Conservation (phyloP, 129 eudicot species). For the Flaveria ramosissima region DNA sequence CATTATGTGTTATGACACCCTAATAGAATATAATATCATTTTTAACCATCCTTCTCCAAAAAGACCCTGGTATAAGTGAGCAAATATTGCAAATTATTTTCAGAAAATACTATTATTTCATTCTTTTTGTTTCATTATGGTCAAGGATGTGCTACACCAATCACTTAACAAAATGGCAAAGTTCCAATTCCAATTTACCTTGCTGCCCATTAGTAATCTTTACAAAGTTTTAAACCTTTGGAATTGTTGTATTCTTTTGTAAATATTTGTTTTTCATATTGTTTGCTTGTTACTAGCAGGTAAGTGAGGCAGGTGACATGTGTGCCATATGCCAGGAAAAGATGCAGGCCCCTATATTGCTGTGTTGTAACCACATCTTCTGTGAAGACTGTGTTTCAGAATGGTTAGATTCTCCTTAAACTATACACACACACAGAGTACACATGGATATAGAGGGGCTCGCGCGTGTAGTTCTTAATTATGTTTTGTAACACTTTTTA, state of each 20-base stretch:
- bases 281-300: conserved; percentile 39
- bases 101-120: not conserved
- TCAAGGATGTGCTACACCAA: not conserved
- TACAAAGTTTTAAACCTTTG: conserved; percentile 9
- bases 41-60: not conserved
- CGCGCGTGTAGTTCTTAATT: no score
- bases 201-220: conserved; percentile 9
- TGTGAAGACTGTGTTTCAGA: conserved; percentile 88
- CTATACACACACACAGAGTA: not conserved
- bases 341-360: conserved; percentile 66
- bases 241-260: not conserved
- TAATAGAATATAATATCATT: not conserved
- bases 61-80: not conserved
- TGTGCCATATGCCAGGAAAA: conserved; percentile 92
- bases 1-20: not conserved
- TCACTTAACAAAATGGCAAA: conserved; percentile 5
- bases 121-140: not conserved
- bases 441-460: no score
- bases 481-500: no score
- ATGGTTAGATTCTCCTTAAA: conserved; percentile 57
- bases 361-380: conserved; percentile 76
- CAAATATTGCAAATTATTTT: not conserved
- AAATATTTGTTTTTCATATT: not conserved
- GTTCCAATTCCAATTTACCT: not conserved
- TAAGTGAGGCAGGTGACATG: conserved; percentile 75